Percentiles rank a stretch among this genome's conserved stretches.
These are phyloP conservation scores for Acanthamoeba castellanii DNA, from an alignment of 208 protist genomes.

Conservation along the genomic window DNA sequence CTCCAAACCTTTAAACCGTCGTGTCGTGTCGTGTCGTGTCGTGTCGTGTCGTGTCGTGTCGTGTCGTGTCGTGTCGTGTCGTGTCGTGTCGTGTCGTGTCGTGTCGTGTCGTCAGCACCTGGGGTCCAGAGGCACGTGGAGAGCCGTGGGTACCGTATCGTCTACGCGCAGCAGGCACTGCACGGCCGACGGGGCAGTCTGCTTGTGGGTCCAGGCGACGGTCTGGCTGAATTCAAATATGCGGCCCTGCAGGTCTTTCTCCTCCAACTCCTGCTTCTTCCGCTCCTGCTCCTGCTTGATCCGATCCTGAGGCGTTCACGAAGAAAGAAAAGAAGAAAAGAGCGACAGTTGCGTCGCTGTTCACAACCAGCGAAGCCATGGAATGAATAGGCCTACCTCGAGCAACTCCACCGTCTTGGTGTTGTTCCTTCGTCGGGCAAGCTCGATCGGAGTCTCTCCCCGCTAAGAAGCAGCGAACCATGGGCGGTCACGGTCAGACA, in stretches of 20 bases:
- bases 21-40: not conserved
- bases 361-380: not conserved
- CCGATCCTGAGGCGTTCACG: not conserved
- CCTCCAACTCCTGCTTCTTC: constrained; percentile 43
- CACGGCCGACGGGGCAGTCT: constrained; percentile 6
- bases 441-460: constrained; percentile 15
- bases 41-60: not conserved
- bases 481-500: not conserved
- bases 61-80: too few relatives aligned
- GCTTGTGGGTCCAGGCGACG: constrained; percentile 30
- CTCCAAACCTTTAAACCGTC: not conserved
- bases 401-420: not conserved
- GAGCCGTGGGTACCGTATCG: not conserved
- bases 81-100: too few relatives aligned
- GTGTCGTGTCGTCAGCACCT: too few relatives aligned
- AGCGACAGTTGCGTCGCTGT: not conserved
- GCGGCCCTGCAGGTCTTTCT: constrained; percentile 22
- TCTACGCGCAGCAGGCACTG: constrained; percentile 49
- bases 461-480: not conserved
- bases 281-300: constrained; percentile 57
- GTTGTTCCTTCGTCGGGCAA: constrained; percentile 51
- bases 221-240: constrained; percentile 60
- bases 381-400: not conserved
- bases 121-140: not conserved
- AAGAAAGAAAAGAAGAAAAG: not conserved